These are phyloP conservation scores for Falciphora oryzae DNA, from an alignment of 2,329 filamentous ascomycete species.

Conservation along the genomic window DNA sequence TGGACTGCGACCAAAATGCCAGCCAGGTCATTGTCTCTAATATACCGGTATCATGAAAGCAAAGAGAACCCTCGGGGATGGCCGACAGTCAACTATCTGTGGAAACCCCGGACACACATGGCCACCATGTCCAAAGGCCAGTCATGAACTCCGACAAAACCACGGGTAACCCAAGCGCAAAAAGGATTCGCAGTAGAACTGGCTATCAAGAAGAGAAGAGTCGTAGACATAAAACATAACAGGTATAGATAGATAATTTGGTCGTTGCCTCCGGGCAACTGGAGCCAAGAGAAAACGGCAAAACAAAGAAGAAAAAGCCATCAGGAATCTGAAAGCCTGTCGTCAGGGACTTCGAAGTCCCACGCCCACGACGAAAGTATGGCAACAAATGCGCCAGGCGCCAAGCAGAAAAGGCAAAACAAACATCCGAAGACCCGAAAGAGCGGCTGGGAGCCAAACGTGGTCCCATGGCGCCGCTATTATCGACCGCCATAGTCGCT, in stretches of 20 bases:
- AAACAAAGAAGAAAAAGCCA: conserved; percentile 1
- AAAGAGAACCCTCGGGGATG: neutral
- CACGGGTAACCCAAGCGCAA: neutral
- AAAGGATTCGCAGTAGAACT: neutral
- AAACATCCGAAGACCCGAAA: conserved; percentile 8
- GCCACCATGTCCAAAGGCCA: neutral
- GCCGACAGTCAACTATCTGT: neutral
- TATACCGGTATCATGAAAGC: neutral
- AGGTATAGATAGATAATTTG: neutral
- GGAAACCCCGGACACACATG: neutral
- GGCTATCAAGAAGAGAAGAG: neutral
- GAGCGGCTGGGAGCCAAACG: neutral
- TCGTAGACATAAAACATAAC: neutral
- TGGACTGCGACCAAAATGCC: neutral
- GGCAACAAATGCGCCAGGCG: neutral
- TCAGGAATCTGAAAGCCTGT: neutral
- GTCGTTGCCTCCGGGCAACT: neutral
- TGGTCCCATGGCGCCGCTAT: neutral
- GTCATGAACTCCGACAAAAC: neutral
- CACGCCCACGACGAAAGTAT: neutral
- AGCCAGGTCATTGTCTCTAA: neutral
- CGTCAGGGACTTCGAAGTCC: neutral
- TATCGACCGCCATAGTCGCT: conserved; percentile 46
- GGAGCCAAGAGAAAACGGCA: neutral
- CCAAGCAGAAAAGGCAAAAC: conserved; percentile 6